Evolutionary conservation across 1,284 basidiomycete genomes (phyloP).

Genomic region (Boletus semigastroideus): DNA sequence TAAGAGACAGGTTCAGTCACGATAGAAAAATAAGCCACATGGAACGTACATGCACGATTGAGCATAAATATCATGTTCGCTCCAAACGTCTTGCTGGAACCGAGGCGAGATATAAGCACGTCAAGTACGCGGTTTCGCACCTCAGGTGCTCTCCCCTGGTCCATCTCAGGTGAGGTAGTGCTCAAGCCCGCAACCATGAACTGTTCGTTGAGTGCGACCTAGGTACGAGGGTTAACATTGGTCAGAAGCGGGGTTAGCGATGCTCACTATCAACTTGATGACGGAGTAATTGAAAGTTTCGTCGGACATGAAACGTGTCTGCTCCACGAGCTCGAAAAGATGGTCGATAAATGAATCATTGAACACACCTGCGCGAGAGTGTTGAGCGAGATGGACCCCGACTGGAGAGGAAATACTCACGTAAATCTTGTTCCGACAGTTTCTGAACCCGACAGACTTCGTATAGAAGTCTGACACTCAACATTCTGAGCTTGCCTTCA

Average conservation of each 20-base stretch:
- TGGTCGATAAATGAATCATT: slow-evolving; percentile 85
- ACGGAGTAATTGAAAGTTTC: slow-evolving; percentile 93
- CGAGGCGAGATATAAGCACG: slow-evolving; percentile 80
- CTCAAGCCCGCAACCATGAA: slow-evolving; percentile 85
- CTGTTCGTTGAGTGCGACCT: slow-evolving; percentile 96
- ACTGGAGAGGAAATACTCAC: slow-evolving; percentile 44
- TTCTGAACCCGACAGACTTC: slow-evolving; percentile 91
- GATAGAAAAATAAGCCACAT: neutral
- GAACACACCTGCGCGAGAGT: slow-evolving; percentile 60
- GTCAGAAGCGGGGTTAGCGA: neutral
- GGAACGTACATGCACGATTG: slow-evolving; percentile 81
- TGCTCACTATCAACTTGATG: slow-evolving; percentile 85
- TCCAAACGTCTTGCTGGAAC: slow-evolving; percentile 91
- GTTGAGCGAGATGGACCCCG: slow-evolving; percentile 1
- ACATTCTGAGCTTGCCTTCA: slow-evolving; percentile 73
- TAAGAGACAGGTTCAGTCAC: slow-evolving; percentile 30
- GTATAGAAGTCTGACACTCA: slow-evolving; percentile 79
- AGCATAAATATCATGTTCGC: slow-evolving; percentile 99
- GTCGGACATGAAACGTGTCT: slow-evolving; percentile 84
- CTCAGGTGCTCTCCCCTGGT: slow-evolving; percentile 32
- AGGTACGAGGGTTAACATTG: slow-evolving; percentile 2
- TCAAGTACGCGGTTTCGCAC: slow-evolving; percentile 78
- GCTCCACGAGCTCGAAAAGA: slow-evolving; percentile 92
- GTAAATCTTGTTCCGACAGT: slow-evolving; percentile 69
- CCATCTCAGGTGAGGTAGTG: slow-evolving; percentile 21